phyloP scores from a whole-genome alignment of 441 rosid genomes.

The Syzygium syzygioides region DNA sequence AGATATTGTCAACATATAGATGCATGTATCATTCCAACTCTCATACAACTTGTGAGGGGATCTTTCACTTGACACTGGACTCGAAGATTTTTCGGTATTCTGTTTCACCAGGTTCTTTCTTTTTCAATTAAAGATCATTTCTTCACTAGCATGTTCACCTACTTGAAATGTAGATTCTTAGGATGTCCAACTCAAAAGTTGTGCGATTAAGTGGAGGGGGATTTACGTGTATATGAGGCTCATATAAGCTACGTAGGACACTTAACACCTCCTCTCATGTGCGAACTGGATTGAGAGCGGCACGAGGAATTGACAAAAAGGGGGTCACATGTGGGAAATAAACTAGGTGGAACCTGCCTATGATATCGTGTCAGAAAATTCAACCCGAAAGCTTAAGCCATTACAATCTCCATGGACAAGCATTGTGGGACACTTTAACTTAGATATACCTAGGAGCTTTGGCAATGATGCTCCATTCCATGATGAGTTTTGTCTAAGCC shows the following conservation, averaged over 20 bases:
- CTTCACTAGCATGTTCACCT: background rate
- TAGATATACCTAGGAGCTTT: background rate
- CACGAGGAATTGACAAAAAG: background rate
- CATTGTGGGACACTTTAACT: background rate
- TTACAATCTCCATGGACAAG: background rate
- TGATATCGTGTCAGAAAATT: background rate
- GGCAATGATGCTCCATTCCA: background rate
- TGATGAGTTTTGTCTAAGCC: background rate
- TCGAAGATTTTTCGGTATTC: background rate
- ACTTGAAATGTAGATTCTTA: background rate
- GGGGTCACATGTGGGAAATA: background rate
- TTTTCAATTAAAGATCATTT: background rate
- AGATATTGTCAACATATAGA: background rate
- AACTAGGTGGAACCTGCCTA: background rate
- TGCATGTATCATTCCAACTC: background rate
- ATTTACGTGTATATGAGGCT: background rate
- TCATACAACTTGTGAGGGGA: background rate
- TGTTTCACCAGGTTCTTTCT: background rate
- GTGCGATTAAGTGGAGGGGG: background rate
- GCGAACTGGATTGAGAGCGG: background rate
- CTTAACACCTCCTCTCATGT: background rate
- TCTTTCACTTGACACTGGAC: background rate
- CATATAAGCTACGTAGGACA: background rate
- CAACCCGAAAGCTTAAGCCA: background rate
- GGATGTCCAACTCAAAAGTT: background rate